A percentile compares a stretch with the other conserved stretches of the same genome.
Conservation (phyloP, 2,329 filamentous ascomycete species). For the Penicillium sp. region DNA sequence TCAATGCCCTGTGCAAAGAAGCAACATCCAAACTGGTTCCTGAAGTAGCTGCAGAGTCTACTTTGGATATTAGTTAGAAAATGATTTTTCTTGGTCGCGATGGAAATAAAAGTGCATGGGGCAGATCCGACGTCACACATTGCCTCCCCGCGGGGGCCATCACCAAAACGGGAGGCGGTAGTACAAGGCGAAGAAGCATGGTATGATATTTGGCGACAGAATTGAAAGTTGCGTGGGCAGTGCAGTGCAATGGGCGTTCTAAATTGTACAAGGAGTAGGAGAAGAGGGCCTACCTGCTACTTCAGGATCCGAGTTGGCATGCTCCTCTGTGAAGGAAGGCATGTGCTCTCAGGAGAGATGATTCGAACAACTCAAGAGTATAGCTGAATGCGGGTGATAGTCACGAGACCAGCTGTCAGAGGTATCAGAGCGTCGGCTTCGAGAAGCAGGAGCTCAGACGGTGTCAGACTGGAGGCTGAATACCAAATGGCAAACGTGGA, state of each 20-base stretch:
- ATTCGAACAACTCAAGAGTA: constrained; percentile 1
- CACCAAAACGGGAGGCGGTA: background rate
- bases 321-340: constrained; percentile 32
- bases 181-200: background rate
- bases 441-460: background rate
- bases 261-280: constrained; percentile 9
- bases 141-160: background rate
- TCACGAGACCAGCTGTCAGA: constrained; percentile 1
- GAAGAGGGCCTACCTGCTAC: constrained; percentile 31
- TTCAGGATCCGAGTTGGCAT: constrained; percentile 21
- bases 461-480: background rate
- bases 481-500: constrained; percentile 6
- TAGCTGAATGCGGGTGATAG: background rate
- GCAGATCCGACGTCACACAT: background rate
- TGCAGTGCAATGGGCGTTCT: constrained; percentile 8
- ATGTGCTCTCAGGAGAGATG: constrained; percentile 18
- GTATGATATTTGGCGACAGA: background rate
- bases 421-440: background rate
- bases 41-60: constrained; percentile 28
- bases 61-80: constrained; percentile 22
- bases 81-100: background rate
- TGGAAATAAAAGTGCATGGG: background rate
- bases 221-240: constrained; percentile 10
- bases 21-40: constrained; percentile 28
- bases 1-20: constrained; percentile 24